Base-by-base conservation (phyloP, 805 yeast genomes). In the Clavispora phyllophila region DNA sequence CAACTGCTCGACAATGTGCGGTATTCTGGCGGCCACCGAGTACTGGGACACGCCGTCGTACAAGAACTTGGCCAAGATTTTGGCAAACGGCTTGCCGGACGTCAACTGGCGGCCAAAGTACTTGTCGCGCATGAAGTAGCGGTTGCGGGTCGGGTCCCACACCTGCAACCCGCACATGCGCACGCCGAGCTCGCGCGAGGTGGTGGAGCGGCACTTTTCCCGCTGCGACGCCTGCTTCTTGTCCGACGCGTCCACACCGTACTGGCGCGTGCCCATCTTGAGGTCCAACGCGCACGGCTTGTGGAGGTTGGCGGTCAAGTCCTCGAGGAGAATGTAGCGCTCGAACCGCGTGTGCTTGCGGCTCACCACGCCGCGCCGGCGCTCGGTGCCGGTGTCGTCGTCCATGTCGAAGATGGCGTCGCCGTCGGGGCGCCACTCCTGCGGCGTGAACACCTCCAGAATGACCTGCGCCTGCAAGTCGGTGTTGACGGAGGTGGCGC, bases 261-360 rank as follows among this genome's bases (percentile, higher is more conserved):
- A 93, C 63, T 93, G 99, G 45, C 99, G 74, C 0, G 99, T 91
- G 0, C 99, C 99, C 98, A 93, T 93, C 60, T 93, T 93, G 54
- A 93, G 70, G 64, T 93, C 99, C 39, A 93, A 67, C 0, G 91
- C 98, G 59, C 96, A 90, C 0, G 99, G 97, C 49, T 76, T 77
- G 24, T 65, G 69, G 81, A 91, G 80, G 19, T 87, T 87, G 42
- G 82, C 75, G 0, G 98, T 93, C 38, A 93, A 66, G 65, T 93
- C 99, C 58, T 95, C 99, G 39, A 93, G 69, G 9, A 93, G 63
- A 29, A 93, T 83, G 59, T 89, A 93, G 48, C 95, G 72, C 63
- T 87, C 95, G 31, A 84, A 79, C 41, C 82, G 66, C 0, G 84
- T 78, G 45, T 64, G 69, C 42, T 69, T 69, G 35, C 72, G 62